These are phyloP conservation scores for Solanum piurae DNA, from an alignment of 257 asterid genomes.

Conservation along the genomic window DNA sequence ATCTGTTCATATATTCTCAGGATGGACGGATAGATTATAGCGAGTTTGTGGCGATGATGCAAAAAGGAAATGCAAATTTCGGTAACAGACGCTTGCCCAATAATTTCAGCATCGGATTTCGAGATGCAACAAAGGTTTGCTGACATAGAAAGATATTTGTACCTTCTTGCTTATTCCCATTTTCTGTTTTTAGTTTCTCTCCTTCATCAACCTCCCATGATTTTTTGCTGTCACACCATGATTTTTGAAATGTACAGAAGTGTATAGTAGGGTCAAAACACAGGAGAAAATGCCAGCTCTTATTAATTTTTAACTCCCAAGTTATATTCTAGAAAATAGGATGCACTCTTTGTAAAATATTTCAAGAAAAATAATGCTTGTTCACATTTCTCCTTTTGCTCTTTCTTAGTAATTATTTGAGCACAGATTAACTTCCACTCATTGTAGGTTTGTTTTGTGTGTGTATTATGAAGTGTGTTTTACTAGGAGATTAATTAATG, in stretches of 20 bases:
- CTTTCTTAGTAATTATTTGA: no score
- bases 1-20: conserved; percentile 3
- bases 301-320: neutral
- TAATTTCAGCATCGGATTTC: conserved; percentile 4
- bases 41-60: conserved; percentile 25
- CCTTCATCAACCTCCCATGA: neutral
- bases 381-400: neutral
- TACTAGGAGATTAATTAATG: neutral
- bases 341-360: neutral
- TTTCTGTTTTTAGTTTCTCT: neutral
- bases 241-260: neutral
- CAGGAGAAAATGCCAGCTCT: neutral
- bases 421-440: neutral
- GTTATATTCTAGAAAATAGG: neutral
- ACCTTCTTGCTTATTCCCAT: neutral
- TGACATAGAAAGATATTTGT: neutral
- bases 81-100: conserved; percentile 1
- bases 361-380: neutral
- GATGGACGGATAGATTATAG: conserved; percentile 22
- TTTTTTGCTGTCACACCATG: neutral
- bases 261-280: neutral
- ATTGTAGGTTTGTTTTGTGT: neutral
- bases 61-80: conserved; percentile 9
- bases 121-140: conserved; percentile 8
- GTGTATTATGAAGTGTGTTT: neutral